phyloP scores from a whole-genome alignment of 2,329 filamentous ascomycete genomes.

The Diaporthe helianthi region DNA sequence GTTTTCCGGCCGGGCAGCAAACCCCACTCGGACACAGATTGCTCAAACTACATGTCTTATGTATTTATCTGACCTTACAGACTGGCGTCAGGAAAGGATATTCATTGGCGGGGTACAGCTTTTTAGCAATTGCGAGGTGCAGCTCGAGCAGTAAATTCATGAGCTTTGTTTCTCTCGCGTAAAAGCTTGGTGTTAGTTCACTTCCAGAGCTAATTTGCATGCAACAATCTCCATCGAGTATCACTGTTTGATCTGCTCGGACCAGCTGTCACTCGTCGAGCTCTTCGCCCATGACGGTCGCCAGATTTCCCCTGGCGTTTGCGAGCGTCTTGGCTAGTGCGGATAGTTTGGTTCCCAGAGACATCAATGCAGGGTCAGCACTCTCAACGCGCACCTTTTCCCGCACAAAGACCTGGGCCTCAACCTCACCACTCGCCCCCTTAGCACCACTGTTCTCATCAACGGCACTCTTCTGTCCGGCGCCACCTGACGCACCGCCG shows the following conservation, averaged over 20 bases:
- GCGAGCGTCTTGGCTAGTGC: constrained; percentile 77
- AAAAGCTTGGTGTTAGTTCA: not conserved
- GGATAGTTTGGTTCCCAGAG: constrained; percentile 81
- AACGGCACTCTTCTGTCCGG: not conserved
- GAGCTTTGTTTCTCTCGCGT: too few relatives aligned
- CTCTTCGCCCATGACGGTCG: constrained; percentile 76
- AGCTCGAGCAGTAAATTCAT: not conserved
- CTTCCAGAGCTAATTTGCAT: not conserved
- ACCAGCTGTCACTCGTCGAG: constrained; percentile 43
- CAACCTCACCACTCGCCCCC: constrained; percentile 43
- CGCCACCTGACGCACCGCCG: constrained; percentile 37
- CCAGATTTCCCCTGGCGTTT: constrained; percentile 74
- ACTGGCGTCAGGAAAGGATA: not conserved
- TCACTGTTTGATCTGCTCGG: constrained; percentile 6
- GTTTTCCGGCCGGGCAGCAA: not conserved
- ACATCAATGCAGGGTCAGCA: constrained; percentile 85
- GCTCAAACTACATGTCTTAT: not conserved
- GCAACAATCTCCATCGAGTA: constrained; percentile 25
- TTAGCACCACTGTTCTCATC: not conserved
- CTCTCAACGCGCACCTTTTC: constrained; percentile 91
- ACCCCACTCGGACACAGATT: not conserved
- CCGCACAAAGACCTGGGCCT: constrained; percentile 79
- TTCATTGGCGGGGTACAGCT: not conserved
- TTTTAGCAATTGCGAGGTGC: too few relatives aligned
- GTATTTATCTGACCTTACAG: not conserved